A percentile compares a stretch with the other conserved stretches of the same genome.
Conservation (phyloP, 1,284 basidiomycete species). For the Apiotrichum porosum region DNA sequence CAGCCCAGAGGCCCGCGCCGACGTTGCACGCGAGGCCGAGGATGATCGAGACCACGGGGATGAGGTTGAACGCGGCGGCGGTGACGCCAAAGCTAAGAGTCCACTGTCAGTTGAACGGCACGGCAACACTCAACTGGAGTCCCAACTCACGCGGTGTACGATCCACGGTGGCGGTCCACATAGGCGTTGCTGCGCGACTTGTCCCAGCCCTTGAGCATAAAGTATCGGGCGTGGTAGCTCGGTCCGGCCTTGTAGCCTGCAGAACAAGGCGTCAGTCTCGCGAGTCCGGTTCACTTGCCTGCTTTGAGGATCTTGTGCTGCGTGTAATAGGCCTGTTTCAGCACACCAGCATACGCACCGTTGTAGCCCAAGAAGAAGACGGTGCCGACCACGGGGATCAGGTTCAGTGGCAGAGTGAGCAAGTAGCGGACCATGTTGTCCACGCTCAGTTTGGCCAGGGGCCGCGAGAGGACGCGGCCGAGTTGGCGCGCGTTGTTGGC, state of each 20-base stretch:
- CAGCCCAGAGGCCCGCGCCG: slow-evolving; percentile 68
- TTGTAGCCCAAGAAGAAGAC: slow-evolving; percentile 55
- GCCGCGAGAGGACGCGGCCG: slow-evolving; percentile 45
- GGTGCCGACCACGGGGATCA: slow-evolving; percentile 64
- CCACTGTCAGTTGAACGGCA: too few species aligned
- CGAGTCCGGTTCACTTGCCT: background rate
- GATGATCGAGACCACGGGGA: slow-evolving; percentile 58
- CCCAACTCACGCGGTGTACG: slow-evolving; percentile 52
- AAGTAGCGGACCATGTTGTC: slow-evolving; percentile 48
- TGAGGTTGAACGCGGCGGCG: slow-evolving; percentile 58
- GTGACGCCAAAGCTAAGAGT: slow-evolving; percentile 62
- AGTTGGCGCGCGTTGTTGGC: slow-evolving; percentile 34
- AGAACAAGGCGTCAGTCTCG: too few species aligned
- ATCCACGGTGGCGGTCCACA: slow-evolving; percentile 51
- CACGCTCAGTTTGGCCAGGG: slow-evolving; percentile 40
- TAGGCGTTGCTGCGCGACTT: slow-evolving; percentile 44
- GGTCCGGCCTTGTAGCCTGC: slow-evolving; percentile 55
- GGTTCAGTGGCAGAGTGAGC: slow-evolving; percentile 53
- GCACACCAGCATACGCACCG: slow-evolving; percentile 29
- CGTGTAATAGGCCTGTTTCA: background rate
- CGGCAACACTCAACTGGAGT: slow-evolving; percentile 52
- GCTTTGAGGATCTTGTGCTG: background rate
- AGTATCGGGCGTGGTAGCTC: slow-evolving; percentile 62
- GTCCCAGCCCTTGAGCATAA: slow-evolving; percentile 59
- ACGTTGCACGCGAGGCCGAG: slow-evolving; percentile 54